A percentile compares a stretch with the other conserved stretches of the same genome.
Evolutionary conservation across 2,329 filamentous ascomycete genomes (phyloP).

Genomic region (Daldinia sp.): DNA sequence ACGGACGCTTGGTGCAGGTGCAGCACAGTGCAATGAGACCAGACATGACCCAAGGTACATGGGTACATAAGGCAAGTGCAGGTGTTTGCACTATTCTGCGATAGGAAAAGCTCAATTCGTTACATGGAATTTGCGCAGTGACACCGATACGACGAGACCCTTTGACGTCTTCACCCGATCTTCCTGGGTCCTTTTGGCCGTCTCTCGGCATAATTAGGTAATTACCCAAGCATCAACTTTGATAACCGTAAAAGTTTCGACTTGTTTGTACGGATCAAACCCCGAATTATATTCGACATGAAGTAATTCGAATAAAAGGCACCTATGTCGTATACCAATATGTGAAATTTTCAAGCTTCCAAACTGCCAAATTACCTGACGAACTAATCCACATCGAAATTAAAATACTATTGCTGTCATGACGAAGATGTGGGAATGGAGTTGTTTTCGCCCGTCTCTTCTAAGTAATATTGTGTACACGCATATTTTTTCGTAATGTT

Average conservation of each 20-base stretch:
- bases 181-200: not conserved
- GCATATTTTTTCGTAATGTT: slow-evolving; percentile 23
- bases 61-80: not conserved
- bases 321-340: slow-evolving; percentile 21
- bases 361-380: not conserved
- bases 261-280: not conserved
- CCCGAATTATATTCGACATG: not conserved
- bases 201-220: not conserved
- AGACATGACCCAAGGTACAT: not conserved
- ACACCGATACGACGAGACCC: slow-evolving; percentile 20
- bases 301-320: not conserved
- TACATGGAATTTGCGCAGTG: slow-evolving; percentile 5
- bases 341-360: not conserved
- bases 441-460: slow-evolving; percentile 20
- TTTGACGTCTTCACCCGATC: slow-evolving; percentile 20
- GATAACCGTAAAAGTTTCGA: not conserved
- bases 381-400: slow-evolving; percentile 8
- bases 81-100: not conserved
- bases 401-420: slow-evolving; percentile 8
- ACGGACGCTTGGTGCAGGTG: slow-evolving; percentile 7
- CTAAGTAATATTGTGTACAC: slow-evolving; percentile 29
- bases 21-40: not conserved
- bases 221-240: not conserved
- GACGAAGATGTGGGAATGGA: slow-evolving; percentile 18
- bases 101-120: slow-evolving; percentile 1